phyloP scores from a whole-genome alignment of 1,284 basidiomycete species.

The Hymenochaete sp. region DNA sequence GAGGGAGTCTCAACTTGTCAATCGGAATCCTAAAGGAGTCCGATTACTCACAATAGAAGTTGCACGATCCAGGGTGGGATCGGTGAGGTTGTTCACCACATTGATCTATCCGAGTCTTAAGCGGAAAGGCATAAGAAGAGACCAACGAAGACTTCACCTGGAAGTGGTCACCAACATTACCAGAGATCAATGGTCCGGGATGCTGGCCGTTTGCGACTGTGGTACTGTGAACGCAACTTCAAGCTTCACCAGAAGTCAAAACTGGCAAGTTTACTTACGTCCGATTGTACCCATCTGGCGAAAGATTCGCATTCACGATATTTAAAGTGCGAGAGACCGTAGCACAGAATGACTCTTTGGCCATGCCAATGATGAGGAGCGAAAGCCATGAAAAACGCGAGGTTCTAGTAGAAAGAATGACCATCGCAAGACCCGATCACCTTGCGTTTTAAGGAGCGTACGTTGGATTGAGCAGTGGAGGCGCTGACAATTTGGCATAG shows the following conservation, averaged over 20 bases:
- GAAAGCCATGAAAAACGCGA: not conserved
- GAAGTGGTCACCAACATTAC: slow-evolving; percentile 10
- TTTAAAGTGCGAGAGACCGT: slow-evolving; percentile 5
- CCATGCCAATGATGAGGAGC: not conserved
- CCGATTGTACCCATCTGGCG: slow-evolving; percentile 16
- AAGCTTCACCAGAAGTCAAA: not conserved
- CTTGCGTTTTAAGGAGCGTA: too few relatives aligned
- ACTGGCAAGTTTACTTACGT: slow-evolving; percentile 8
- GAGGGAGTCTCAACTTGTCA: too few relatives aligned
- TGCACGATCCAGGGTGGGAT: slow-evolving; percentile 27
- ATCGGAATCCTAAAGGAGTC: too few relatives aligned
- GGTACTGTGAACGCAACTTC: slow-evolving; percentile 3
- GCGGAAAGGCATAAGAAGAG: slow-evolving; percentile 7
- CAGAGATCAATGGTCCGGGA: slow-evolving; percentile 14
- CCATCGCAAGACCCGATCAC: too few relatives aligned
- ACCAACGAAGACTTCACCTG: slow-evolving; percentile 8
- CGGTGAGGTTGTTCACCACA: slow-evolving; percentile 28
- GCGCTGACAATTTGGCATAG: too few relatives aligned
- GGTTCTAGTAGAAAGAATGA: too few relatives aligned
- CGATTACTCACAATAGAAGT: slow-evolving; percentile 28
- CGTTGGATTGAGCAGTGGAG: too few relatives aligned
- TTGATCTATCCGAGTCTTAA: slow-evolving; percentile 22
- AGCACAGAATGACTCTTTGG: not conserved
- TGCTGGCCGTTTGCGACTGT: slow-evolving; percentile 8
- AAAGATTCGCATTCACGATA: slow-evolving; percentile 9